Percentiles rank a stretch among this genome's conserved stretches.
These are phyloP conservation scores for Raffaelea deltoideospora DNA, from an alignment of 2,329 filamentous ascomycete species.

Conservation along the genomic window DNA sequence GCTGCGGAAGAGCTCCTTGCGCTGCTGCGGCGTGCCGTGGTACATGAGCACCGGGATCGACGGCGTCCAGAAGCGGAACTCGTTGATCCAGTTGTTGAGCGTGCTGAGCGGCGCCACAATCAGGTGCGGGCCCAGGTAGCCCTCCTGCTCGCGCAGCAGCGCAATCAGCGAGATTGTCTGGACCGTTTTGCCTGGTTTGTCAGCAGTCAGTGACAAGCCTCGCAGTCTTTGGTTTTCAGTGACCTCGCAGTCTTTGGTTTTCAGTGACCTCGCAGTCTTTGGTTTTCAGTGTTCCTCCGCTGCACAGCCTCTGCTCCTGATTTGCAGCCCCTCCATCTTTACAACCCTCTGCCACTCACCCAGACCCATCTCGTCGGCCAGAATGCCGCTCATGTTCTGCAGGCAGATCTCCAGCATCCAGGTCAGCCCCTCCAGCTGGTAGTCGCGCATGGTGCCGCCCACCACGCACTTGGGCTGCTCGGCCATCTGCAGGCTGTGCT, in stretches of 20 bases:
- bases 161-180: constrained; percentile 83
- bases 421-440: constrained; percentile 85
- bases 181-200: constrained; percentile 59
- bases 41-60: constrained; percentile 80
- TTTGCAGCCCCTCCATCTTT: not conserved
- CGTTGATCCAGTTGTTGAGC: constrained; percentile 87
- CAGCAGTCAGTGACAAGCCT: not conserved
- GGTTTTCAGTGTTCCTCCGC: not conserved
- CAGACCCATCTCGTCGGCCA: constrained; percentile 89
- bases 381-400: constrained; percentile 79
- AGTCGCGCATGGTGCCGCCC: constrained; percentile 82
- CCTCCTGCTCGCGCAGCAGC: constrained; percentile 71
- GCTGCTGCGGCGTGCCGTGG: constrained; percentile 66
- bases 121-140: constrained; percentile 72
- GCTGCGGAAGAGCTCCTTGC: constrained; percentile 61
- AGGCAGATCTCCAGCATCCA: constrained; percentile 77
- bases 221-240: not conserved
- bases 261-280: not conserved
- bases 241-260: not conserved
- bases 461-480: constrained; percentile 73
- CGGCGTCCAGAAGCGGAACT: constrained; percentile 84
- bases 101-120: constrained; percentile 86
- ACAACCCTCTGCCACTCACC: constrained; percentile 22
- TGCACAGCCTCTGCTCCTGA: not conserved
- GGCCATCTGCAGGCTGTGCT: constrained; percentile 61